Base-by-base conservation (phyloP, 345 rosid genomes). In the Acer yangbiense region DNA sequence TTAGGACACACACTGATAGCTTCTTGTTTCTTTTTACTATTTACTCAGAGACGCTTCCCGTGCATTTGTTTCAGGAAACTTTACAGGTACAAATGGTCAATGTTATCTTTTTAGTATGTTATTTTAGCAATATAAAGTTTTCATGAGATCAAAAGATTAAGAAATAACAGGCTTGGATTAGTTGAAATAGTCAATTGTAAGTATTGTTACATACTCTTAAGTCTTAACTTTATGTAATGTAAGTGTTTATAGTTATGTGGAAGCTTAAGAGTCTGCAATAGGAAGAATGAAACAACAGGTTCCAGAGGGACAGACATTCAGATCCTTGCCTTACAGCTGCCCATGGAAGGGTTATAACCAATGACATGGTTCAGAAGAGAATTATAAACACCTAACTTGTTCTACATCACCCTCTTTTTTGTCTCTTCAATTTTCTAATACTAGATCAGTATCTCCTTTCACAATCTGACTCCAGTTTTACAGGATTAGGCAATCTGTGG, bases 41-140 rank as follows among this genome's bases (percentile, higher is more conserved):
- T 35, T 35, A 75, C 62, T 66, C 85, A 92, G 97, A 86, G 97
- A 96, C 52, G 98, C 99, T 84, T 92, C 97, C 69, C 97, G 95
- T 65, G 97, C 97, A 64, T 94, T 94, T 81, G 90, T 96, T 81
- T 94, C 98, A n/a, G 98, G 98, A 69, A 95, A 95, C 79, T 95
- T 95, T 75, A 89, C 98, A 85, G 98, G 99, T 95, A 88, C 71
- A 41, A 10, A 12, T 69, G 14, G 7, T 62, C 43, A 3, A 65
- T 48, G 9, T 71, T 41, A n/a, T 18, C 43, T 27, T 72, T 72
- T 48, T 39, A 32, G 62, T 6, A 58, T 2, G 27, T 17, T 60
- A 11, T 8, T 77, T 13, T 25, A 7, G 50, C 17, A 52, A 69
- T 25, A 10, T 62, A 46, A 27, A 23, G 76, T 62, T 73, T 73